A percentile compares a stretch with the other conserved stretches of the same genome.
Conservation (phyloP, 495 filamentous ascomycete genomes). For the Lepidopterella palustris region DNA sequence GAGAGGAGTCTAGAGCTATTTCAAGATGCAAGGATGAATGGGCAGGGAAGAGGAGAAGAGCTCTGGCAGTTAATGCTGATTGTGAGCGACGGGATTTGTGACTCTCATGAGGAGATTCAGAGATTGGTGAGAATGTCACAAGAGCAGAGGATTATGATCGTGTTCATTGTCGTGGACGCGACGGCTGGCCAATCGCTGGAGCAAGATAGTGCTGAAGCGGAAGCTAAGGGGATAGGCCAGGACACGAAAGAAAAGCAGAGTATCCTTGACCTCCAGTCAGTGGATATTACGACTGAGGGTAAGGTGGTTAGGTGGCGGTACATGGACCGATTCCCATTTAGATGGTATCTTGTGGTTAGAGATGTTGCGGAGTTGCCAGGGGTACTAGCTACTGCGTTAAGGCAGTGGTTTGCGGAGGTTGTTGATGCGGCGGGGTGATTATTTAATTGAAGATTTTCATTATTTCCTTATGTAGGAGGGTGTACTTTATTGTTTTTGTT, state of each 20-base stretch:
- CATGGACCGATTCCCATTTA: conserved; percentile 91
- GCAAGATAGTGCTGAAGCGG: conserved; percentile 13
- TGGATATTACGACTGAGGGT: conserved; percentile 62
- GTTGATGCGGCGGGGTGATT: conserved; percentile 33
- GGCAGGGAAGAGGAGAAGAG: conserved; percentile 58
- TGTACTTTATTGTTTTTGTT: too few species aligned
- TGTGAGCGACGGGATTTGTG: conserved; percentile 86
- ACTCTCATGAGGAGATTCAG: conserved; percentile 76
- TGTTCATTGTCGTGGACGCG: conserved; percentile 93
- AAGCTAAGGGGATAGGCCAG: conserved; percentile 29
- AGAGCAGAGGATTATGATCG: conserved; percentile 94
- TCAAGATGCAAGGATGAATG: conserved; percentile 60
- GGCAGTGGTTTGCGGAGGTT: conserved; percentile 96
- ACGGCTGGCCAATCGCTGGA: conserved; percentile 30
- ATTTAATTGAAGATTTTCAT: too few species aligned
- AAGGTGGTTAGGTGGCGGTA: conserved; percentile 70
- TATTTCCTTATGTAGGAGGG: too few species aligned
- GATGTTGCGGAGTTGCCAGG: conserved; percentile 85
- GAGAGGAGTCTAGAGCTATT: conserved; percentile 73
- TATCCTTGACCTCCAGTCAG: conserved; percentile 76
- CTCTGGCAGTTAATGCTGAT: conserved; percentile 96
- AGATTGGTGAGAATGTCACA: conserved; percentile 77
- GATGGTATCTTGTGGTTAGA: conserved; percentile 89
- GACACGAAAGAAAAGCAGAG: conserved; percentile 36
- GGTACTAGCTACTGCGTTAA: conserved; percentile 78